These are phyloP conservation scores for Alternaria longipes DNA, from an alignment of 2,329 filamentous ascomycete species.

Conservation along the genomic window DNA sequence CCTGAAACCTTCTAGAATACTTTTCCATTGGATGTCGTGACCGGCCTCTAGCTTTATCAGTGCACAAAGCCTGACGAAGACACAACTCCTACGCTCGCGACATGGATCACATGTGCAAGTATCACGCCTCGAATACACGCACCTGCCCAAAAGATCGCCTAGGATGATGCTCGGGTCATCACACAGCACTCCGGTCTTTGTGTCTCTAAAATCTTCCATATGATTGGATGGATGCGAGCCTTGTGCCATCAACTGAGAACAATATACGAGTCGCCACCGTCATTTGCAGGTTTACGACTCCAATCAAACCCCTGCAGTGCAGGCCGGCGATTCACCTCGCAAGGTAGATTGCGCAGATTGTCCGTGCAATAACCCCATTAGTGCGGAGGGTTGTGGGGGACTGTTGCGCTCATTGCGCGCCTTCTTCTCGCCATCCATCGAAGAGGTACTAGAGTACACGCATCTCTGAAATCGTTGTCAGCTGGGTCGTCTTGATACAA, in stretches of 20 bases:
- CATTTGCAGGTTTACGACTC: background rate
- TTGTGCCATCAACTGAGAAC: background rate
- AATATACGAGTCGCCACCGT: background rate
- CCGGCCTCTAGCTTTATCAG: background rate
- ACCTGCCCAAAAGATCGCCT: background rate
- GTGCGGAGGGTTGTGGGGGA: background rate
- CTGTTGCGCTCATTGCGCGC: background rate
- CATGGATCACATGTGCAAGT: background rate
- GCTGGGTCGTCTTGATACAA: background rate
- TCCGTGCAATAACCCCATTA: background rate
- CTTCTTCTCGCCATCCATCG: background rate
- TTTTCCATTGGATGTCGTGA: background rate
- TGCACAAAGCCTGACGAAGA: background rate
- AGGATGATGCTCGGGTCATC: background rate
- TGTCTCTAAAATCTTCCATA: background rate
- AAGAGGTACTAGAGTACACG: background rate
- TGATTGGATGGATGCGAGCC: background rate
- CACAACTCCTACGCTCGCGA: background rate
- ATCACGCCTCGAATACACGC: background rate
- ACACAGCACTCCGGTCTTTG: background rate
- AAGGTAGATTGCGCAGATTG: slow-evolving; percentile 3
- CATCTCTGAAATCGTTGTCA: background rate
- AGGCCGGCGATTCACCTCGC: background rate
- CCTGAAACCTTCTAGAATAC: background rate
- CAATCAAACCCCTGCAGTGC: slow-evolving; percentile 2